Percentiles rank a stretch among this genome's conserved stretches.
These are phyloP conservation scores for Zalaria sp. DNA, from an alignment of 2,329 filamentous ascomycete genomes.

Conservation along the genomic window DNA sequence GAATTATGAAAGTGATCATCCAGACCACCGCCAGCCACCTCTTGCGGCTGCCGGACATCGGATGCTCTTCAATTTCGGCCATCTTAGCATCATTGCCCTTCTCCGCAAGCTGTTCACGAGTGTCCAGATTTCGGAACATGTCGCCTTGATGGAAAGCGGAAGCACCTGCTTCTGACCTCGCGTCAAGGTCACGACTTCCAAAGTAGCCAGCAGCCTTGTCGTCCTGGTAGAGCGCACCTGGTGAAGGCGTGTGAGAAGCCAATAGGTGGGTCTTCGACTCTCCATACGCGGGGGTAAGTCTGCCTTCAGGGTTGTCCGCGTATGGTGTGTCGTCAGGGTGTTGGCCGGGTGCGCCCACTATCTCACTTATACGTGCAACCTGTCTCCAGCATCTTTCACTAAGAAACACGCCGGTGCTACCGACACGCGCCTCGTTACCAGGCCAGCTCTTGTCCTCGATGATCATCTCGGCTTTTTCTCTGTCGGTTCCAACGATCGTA, in stretches of 20 bases:
- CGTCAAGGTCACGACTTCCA: conserved; percentile 62
- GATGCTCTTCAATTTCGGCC: conserved; percentile 76
- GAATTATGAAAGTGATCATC: conserved; percentile 71
- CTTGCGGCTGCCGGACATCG: conserved; percentile 66
- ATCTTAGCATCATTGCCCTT: conserved; percentile 84
- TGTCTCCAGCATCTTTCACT: conserved; percentile 95
- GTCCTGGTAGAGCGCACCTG: conserved; percentile 48
- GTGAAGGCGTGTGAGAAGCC: conserved; percentile 29
- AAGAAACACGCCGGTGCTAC: conserved; percentile 85
- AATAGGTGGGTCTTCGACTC: conserved; percentile 45
- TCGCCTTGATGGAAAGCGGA: conserved; percentile 88
- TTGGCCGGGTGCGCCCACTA: conserved; percentile 40
- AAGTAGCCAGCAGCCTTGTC: conserved; percentile 80
- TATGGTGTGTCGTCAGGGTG: conserved; percentile 42
- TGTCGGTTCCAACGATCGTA: conserved; percentile 79
- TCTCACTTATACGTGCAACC: conserved; percentile 59
- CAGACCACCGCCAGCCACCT: conserved; percentile 82
- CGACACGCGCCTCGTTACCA: conserved; percentile 75
- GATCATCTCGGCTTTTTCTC: conserved; percentile 81
- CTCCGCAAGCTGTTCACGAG: conserved; percentile 85
- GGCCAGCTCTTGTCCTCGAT: conserved; percentile 89
- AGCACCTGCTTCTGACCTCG: conserved; percentile 77
- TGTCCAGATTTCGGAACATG: conserved; percentile 97
- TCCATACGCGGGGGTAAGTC: conserved; percentile 44
- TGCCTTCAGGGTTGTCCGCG: conserved; percentile 45